A percentile compares a stretch with the other conserved stretches of the same genome.
Conservation (phyloP, 257 asterid genomes). For the Solanum arcanum region DNA sequence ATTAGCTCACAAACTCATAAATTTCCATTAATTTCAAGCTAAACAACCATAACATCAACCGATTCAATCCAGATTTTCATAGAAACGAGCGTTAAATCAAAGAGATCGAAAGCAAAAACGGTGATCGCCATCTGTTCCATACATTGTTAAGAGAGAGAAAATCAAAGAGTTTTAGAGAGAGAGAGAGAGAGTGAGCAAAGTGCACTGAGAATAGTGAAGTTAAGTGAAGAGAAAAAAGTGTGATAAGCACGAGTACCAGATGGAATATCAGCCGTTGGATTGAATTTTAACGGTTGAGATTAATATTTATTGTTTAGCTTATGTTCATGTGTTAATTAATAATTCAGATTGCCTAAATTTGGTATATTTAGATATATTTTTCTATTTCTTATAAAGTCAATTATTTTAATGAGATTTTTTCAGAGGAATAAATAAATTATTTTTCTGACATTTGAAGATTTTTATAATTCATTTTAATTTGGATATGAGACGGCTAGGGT, state of each 20-base stretch:
- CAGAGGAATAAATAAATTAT: not conserved
- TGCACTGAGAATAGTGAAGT: conserved; percentile 14
- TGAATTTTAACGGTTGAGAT: conserved; percentile 6
- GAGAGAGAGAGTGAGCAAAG: not conserved
- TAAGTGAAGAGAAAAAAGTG: not conserved
- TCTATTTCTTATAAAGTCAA: not conserved
- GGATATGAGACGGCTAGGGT: conserved; percentile 1
- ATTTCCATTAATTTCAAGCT: not conserved
- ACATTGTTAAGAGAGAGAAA: conserved; percentile 14
- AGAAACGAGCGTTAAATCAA: not conserved
- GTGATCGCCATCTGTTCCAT: not conserved
- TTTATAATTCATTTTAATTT: not conserved
- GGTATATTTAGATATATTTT: not conserved
- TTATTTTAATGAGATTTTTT: not conserved
- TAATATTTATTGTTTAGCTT: not conserved
- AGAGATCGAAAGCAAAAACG: not conserved
- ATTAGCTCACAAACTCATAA: not conserved
- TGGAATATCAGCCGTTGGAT: conserved; percentile 9
- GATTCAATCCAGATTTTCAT: not conserved
- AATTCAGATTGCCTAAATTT: not conserved
- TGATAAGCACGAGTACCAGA: conserved; percentile 2
- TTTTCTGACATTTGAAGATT: not conserved
- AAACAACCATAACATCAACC: not conserved
- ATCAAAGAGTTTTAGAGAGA: not conserved
- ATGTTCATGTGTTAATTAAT: not conserved